A percentile compares a stretch with the other conserved stretches of the same genome.
Conservation (phyloP, 2,329 filamentous ascomycete genomes). For the Fusarium sp. region DNA sequence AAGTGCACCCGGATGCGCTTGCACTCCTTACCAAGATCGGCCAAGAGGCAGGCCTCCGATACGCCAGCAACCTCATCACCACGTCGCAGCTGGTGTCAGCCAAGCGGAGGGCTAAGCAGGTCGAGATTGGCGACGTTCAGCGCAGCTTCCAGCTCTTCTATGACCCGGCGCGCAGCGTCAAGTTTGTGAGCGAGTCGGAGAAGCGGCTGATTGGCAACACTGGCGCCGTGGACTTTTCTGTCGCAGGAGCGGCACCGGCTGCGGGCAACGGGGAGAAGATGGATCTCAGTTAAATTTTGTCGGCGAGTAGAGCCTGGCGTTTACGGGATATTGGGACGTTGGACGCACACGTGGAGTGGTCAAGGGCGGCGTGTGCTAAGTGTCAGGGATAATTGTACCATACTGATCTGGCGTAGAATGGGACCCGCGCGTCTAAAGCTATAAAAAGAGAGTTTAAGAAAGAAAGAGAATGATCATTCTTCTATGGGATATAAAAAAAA, state of each 20-base stretch:
- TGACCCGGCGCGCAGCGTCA: conserved; percentile 86
- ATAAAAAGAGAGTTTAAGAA: conserved; percentile 18
- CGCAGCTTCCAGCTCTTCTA: conserved; percentile 95
- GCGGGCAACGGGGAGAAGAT: conserved; percentile 53
- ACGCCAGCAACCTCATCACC: conserved; percentile 97
- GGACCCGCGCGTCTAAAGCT: conserved; percentile 23
- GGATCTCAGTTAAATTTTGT: conserved; percentile 54
- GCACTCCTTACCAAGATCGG: conserved; percentile 96
- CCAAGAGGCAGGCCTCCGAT: conserved; percentile 88
- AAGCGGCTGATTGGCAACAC: conserved; percentile 91
- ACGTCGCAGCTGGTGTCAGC: conserved; percentile 88
- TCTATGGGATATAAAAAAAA: conserved; percentile 13
- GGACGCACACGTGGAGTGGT: conserved; percentile 12
- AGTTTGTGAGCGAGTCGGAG: conserved; percentile 90
- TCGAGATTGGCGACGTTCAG: conserved; percentile 89
- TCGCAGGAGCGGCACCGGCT: conserved; percentile 37
- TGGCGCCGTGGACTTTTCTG: conserved; percentile 79
- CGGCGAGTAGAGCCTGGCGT: conserved; percentile 45
- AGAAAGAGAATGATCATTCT: conserved; percentile 11
- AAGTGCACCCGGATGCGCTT: conserved; percentile 88
- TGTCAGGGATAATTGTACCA: conserved; percentile 44
- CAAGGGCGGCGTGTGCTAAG: conserved; percentile 23
- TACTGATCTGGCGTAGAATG: conserved; percentile 44
- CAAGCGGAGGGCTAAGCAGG: conserved; percentile 86
- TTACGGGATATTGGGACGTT: conserved; percentile 35